These are phyloP conservation scores for Quercus bicolor DNA, from an alignment of 306 rosid species.

Conservation along the genomic window DNA sequence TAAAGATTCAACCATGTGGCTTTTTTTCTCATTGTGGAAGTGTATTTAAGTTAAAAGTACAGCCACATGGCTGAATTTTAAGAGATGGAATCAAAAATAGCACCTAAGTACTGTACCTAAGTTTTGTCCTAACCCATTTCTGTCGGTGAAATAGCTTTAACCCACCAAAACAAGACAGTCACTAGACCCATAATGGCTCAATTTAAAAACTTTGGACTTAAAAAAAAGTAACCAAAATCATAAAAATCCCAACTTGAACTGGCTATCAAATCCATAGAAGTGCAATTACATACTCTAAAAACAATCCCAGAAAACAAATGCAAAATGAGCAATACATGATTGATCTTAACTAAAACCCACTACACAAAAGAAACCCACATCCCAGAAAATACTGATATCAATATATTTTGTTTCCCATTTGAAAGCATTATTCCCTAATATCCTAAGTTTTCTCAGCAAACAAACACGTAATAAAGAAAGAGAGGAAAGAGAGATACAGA, in stretches of 20 bases:
- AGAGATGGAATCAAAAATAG: no score
- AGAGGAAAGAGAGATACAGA: slow-evolving; percentile 33
- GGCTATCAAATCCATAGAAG: background rate
- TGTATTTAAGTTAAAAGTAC: no score
- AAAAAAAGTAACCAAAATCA: background rate
- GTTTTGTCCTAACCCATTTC: no score
- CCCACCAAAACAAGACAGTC: background rate
- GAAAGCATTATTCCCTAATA: background rate
- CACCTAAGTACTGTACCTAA: no score
- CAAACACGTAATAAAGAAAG: slow-evolving; percentile 10
- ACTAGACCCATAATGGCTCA: background rate
- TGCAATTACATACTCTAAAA: background rate
- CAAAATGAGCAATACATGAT: background rate
- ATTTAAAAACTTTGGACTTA: background rate
- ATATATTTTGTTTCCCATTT: background rate
- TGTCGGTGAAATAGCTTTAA: background rate
- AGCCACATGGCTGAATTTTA: no score
- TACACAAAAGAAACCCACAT: background rate
- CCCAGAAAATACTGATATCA: background rate
- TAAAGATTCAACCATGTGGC: no score
- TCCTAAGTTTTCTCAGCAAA: slow-evolving; percentile 9
- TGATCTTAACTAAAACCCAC: background rate
- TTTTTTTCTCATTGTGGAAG: no score
- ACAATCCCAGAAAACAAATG: background rate
- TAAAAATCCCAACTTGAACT: background rate